phyloP scores from a whole-genome alignment of 371 early-diverging fungal species.

The Dichotomocladium elegans region DNA sequence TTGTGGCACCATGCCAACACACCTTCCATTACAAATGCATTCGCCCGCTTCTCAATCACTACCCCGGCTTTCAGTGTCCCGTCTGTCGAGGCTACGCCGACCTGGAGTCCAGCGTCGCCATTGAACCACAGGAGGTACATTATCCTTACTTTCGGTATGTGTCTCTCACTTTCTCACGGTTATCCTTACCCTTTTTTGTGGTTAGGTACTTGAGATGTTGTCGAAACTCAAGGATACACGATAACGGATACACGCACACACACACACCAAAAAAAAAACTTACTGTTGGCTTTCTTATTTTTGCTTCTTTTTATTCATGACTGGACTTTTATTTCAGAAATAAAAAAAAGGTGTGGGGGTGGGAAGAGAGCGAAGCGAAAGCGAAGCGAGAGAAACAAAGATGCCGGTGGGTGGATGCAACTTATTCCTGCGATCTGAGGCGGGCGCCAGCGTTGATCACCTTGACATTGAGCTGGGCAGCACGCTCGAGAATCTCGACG shows the following conservation, averaged over 20 bases:
- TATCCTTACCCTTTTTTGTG: too few species aligned
- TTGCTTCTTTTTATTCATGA: too few species aligned
- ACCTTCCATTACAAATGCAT: conserved; percentile 94
- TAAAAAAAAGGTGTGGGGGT: too few species aligned
- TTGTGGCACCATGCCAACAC: conserved; percentile 93
- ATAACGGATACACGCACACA: too few species aligned
- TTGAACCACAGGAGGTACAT: conserved; percentile 47
- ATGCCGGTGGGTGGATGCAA: too few species aligned
- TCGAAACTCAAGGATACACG: background rate
- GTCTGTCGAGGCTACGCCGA: conserved; percentile 92
- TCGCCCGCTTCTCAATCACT: conserved; percentile 52
- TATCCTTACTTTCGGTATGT: background rate
- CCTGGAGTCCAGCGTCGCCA: conserved; percentile 67
- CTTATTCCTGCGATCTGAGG: conserved; percentile 88
- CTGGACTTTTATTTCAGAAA: too few species aligned
- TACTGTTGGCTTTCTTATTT: too few species aligned
- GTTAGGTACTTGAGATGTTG: background rate
- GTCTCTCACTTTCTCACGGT: too few species aligned
- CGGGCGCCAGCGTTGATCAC: conserved; percentile 97
- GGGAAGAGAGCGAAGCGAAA: too few species aligned
- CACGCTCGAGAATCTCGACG: conserved; percentile 94
- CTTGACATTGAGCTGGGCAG: conserved; percentile 96
- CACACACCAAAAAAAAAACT: too few species aligned
- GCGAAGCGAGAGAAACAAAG: too few species aligned
- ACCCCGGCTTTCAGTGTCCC: conserved; percentile 88